Evolutionary conservation across 129 eudicot genomes (phyloP).

Genomic region (Flaveria bidentis): DNA sequence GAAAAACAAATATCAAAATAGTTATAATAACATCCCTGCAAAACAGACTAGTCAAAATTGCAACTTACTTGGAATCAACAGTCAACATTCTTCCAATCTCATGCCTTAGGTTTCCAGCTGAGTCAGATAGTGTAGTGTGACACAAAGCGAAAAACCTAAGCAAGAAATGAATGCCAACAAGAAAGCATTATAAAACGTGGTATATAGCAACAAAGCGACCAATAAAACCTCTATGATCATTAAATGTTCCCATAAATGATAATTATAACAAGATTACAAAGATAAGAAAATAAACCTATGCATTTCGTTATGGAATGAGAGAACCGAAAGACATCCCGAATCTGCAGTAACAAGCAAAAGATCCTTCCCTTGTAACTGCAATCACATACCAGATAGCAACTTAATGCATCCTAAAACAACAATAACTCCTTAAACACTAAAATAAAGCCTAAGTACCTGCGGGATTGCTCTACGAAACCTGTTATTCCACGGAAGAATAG

Average conservation of each 20-base stretch:
- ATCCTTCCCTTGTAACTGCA: slow-evolving; percentile 74
- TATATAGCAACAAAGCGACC: slow-evolving; percentile 6
- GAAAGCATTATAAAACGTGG: slow-evolving; percentile 18
- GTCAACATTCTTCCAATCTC: slow-evolving; percentile 89
- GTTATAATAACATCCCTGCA: slow-evolving; percentile 1
- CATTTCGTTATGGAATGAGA: slow-evolving; percentile 81
- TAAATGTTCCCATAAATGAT: background rate
- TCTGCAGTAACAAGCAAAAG: slow-evolving; percentile 79
- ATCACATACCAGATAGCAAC: slow-evolving; percentile 27
- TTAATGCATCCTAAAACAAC: background rate
- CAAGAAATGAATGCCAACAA: slow-evolving; percentile 22
- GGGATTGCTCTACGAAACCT: slow-evolving; percentile 44
- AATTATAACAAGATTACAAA: background rate
- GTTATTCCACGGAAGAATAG: slow-evolving; percentile 70
- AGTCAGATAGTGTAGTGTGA: slow-evolving; percentile 66
- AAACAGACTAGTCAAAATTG: slow-evolving; percentile 15
- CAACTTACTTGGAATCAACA: slow-evolving; percentile 78
- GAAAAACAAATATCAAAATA: slow-evolving; percentile 35
- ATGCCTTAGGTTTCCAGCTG: slow-evolving; percentile 77
- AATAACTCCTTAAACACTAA: slow-evolving; percentile 3
- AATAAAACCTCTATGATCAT: slow-evolving; percentile 19
- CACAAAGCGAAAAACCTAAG: slow-evolving; percentile 71
- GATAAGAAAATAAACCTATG: slow-evolving; percentile 59
- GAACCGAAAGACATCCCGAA: slow-evolving; percentile 91
- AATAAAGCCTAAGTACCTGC: slow-evolving; percentile 49